These are phyloP conservation scores for Tylopilus sp. DNA, from an alignment of 768 basidiomycete genomes.

Conservation along the genomic window DNA sequence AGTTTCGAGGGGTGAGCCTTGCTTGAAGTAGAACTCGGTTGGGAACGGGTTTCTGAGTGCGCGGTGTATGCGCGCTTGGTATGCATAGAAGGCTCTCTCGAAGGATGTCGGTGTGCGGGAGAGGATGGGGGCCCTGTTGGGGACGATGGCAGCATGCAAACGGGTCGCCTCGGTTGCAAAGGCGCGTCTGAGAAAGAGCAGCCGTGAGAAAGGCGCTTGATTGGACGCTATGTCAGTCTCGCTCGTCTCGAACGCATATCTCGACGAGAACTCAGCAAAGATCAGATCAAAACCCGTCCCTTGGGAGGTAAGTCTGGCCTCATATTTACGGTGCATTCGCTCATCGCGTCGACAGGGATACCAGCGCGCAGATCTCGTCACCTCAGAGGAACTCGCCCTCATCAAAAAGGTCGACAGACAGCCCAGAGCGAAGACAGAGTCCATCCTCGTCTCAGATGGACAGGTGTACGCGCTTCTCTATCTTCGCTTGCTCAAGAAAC, in stretches of 20 bases:
- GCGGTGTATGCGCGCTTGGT: conserved; percentile 79
- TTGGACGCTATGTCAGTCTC: conserved; percentile 58
- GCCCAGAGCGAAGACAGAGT: conserved; percentile 61
- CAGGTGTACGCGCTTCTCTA: conserved; percentile 83
- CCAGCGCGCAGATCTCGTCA: conserved; percentile 89
- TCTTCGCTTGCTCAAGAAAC: conserved; percentile 82
- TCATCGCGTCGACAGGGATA: conserved; percentile 63
- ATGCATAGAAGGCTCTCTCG: conserved; percentile 78
- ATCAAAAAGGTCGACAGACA: conserved; percentile 91
- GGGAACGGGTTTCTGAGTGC: conserved; percentile 88
- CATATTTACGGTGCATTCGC: neutral
- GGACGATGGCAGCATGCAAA: conserved; percentile 61
- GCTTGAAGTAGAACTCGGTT: conserved; percentile 90
- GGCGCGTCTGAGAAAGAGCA: conserved; percentile 27
- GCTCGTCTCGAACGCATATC: conserved; percentile 76
- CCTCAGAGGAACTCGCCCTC: conserved; percentile 78
- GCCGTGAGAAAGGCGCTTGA: conserved; percentile 42
- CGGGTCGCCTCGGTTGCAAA: conserved; percentile 46
- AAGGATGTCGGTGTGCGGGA: conserved; percentile 70
- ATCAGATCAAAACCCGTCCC: conserved; percentile 89
- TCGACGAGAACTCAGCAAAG: conserved; percentile 86
- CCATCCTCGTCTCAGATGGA: conserved; percentile 53
- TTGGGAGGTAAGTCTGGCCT: conserved; percentile 73
- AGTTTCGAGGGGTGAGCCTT: conserved; percentile 79
- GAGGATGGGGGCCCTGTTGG: conserved; percentile 75